Conservation (phyloP, 495 filamentous ascomycete genomes). For the Aspergillus homomorphus region DNA sequence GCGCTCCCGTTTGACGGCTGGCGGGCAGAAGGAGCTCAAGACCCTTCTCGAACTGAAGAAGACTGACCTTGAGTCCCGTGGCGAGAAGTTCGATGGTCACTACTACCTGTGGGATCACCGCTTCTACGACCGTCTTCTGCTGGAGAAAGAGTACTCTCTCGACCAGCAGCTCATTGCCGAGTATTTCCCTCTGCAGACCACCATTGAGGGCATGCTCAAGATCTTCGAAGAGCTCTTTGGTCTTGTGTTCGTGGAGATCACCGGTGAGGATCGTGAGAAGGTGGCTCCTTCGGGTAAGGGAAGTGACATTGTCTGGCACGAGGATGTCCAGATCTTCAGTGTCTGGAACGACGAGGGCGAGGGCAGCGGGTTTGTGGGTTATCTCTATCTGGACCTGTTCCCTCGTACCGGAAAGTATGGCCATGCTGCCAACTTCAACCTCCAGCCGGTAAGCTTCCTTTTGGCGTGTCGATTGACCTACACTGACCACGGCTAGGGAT, state of each 20-base stretch:
- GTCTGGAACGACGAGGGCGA: slow-evolving; percentile 68
- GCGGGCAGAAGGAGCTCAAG: slow-evolving; percentile 72
- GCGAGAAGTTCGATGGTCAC: slow-evolving; percentile 59
- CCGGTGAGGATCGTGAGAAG: slow-evolving; percentile 53
- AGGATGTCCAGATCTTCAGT: slow-evolving; percentile 65
- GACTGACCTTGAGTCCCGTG: slow-evolving; percentile 61
- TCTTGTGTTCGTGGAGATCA: slow-evolving; percentile 82
- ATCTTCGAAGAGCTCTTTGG: slow-evolving; percentile 96
- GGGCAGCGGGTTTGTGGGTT: slow-evolving; percentile 65
- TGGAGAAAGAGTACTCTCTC: slow-evolving; percentile 84
- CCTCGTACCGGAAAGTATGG: slow-evolving; percentile 65
- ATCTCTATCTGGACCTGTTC: slow-evolving; percentile 68
- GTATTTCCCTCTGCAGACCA: slow-evolving; percentile 86
- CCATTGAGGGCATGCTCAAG: slow-evolving; percentile 84
- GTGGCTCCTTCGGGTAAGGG: slow-evolving; percentile 58
- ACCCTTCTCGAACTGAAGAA: slow-evolving; percentile 77
- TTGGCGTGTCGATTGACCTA: neutral
- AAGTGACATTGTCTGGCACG: slow-evolving; percentile 67
- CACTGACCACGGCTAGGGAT: slow-evolving; percentile 41
- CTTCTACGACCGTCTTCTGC: slow-evolving; percentile 87
- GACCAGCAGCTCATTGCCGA: slow-evolving; percentile 89
- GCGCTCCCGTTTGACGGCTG: slow-evolving; percentile 66
- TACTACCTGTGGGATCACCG: slow-evolving; percentile 92
- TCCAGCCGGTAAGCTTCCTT: slow-evolving; percentile 54
- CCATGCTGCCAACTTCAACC: slow-evolving; percentile 75